These are phyloP conservation scores for Centrapalus pauciflorus DNA, from an alignment of 129 eudicot genomes.

Conservation along the genomic window DNA sequence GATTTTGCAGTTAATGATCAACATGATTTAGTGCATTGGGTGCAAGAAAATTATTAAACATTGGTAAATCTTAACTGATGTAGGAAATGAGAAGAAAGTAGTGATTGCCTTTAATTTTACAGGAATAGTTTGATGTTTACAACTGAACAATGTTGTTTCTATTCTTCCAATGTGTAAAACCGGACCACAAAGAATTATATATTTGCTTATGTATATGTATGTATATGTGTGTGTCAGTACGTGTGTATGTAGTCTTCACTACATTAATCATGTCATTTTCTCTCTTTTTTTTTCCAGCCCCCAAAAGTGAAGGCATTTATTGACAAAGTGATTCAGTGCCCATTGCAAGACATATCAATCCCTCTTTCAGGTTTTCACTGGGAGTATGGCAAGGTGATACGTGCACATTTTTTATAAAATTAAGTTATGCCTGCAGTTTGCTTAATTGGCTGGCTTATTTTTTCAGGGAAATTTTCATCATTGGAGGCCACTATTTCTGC, in stretches of 20 bases:
- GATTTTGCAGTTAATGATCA: background rate
- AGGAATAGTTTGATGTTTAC: constrained; percentile 1
- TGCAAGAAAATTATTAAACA: background rate
- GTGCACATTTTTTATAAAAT: background rate
- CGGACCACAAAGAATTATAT: background rate
- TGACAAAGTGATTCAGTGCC: constrained; percentile 89
- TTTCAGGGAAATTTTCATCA: constrained; percentile 97
- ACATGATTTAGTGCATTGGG: background rate
- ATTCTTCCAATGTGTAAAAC: background rate
- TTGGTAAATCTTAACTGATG: background rate
- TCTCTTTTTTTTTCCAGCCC: constrained; percentile 53
- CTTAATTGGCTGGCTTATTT: constrained; percentile 20
- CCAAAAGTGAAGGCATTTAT: constrained; percentile 74
- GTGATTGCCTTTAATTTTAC: background rate
- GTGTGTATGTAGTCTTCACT: background rate
- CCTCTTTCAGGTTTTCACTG: constrained; percentile 94
- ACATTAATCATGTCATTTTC: background rate
- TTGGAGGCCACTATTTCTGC: constrained; percentile 95
- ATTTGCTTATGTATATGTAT: background rate
- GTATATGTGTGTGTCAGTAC: too few relatives aligned
- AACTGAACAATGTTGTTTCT: background rate
- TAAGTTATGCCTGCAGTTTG: background rate
- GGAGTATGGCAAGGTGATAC: constrained; percentile 87
- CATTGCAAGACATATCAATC: constrained; percentile 86
- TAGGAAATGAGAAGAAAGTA: background rate